Conservation (phyloP, 164 flowering plant genomes). For the Tinospora cordifolia region DNA sequence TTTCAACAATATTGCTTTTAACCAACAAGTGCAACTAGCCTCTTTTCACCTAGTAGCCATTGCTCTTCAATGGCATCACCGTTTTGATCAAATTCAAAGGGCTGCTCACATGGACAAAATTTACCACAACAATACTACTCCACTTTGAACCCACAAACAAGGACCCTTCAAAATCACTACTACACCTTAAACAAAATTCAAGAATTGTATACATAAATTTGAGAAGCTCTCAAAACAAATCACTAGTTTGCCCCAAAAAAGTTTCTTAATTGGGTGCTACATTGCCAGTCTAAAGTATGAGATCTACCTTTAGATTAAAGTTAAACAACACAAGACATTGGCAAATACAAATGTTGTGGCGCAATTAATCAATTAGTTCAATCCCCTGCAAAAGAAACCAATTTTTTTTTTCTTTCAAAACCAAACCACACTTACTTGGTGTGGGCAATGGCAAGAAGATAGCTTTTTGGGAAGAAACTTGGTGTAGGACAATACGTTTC, state of each 20-base stretch:
- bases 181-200: not conserved
- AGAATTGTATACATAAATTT: not conserved
- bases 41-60: not conserved
- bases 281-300: not conserved
- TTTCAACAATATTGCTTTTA: not conserved
- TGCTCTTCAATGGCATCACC: not conserved
- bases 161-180: too few species aligned
- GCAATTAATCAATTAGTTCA: not conserved
- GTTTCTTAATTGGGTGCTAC: not conserved
- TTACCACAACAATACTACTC: not conserved
- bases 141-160: too few species aligned
- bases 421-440: too few species aligned
- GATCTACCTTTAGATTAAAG: not conserved
- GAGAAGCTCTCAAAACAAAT: not conserved
- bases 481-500: too few species aligned
- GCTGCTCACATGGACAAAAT: not conserved
- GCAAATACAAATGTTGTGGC: not conserved
- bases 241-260: not conserved
- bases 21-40: not conserved
- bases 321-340: not conserved
- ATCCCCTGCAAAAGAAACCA: not conserved
- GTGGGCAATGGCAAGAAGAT: too few species aligned
- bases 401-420: too few species aligned
- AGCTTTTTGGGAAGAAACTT: too few species aligned
- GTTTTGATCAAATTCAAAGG: not conserved